These are phyloP conservation scores for Xylaria sp. DNA, from an alignment of 2,329 filamentous ascomycete species.

Conservation along the genomic window DNA sequence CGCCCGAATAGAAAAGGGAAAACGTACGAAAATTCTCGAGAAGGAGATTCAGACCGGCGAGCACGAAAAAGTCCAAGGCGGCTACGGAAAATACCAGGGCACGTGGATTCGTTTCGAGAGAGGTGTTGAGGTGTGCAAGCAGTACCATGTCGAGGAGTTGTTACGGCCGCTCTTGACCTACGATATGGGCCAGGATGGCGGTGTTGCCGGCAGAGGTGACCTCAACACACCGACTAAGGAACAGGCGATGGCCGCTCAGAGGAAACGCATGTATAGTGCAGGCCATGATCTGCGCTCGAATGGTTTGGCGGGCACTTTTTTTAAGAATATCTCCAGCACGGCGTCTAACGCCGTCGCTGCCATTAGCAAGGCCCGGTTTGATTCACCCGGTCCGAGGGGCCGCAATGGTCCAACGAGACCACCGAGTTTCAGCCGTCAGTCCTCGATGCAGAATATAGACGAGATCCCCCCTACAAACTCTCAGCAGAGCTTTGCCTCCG, in stretches of 20 bases:
- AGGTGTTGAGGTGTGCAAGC: slow-evolving; percentile 84
- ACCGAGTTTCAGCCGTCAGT: slow-evolving; percentile 64
- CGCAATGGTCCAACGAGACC: slow-evolving; percentile 61
- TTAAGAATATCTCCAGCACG: slow-evolving; percentile 92
- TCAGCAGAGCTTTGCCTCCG: slow-evolving; percentile 76
- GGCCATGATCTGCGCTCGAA: slow-evolving; percentile 63
- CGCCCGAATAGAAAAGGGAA: slow-evolving; percentile 93
- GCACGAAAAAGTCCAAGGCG: slow-evolving; percentile 97
- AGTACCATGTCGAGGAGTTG: slow-evolving; percentile 71
- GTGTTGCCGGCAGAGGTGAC: slow-evolving; percentile 63
- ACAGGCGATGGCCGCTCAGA: slow-evolving; percentile 92
- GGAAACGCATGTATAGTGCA: slow-evolving; percentile 85
- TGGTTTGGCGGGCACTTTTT: slow-evolving; percentile 77
- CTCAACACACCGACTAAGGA: slow-evolving; percentile 97
- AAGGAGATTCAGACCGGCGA: slow-evolving; percentile 96
- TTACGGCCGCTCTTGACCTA: slow-evolving; percentile 71
- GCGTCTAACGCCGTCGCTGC: slow-evolving; percentile 90
- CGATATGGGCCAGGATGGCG: slow-evolving; percentile 72
- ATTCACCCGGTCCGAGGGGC: slow-evolving; percentile 71
- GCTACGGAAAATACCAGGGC: slow-evolving; percentile 97
- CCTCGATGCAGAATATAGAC: slow-evolving; percentile 65
- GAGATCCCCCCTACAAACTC: slow-evolving; percentile 63
- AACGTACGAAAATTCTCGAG: slow-evolving; percentile 94
- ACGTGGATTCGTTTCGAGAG: slow-evolving; percentile 97
- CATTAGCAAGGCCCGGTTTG: slow-evolving; percentile 92